Evolutionary conservation across 148 eudicot species (phyloP).

Genomic region (Cornus kousa): DNA sequence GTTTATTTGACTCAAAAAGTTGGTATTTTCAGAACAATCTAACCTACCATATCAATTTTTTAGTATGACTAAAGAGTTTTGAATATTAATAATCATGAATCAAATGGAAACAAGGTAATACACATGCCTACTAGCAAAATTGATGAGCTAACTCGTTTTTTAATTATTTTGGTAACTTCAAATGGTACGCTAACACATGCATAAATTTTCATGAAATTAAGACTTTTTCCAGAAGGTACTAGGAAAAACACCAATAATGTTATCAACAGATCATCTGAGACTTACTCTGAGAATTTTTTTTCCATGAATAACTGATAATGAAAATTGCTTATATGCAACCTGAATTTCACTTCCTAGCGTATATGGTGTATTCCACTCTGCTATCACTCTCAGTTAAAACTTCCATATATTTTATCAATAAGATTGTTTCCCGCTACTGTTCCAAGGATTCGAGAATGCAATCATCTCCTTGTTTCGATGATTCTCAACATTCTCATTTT

Average conservation of each 20-base stretch:
- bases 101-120: background rate
- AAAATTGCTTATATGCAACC: background rate
- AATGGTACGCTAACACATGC: background rate
- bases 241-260: background rate
- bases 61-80: background rate
- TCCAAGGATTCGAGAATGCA: background rate
- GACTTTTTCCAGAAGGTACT: background rate
- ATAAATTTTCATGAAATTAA: background rate
- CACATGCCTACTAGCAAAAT: background rate
- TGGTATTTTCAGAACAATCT: background rate
- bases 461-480: background rate
- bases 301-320: too few species aligned
- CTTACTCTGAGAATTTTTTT: too few species aligned
- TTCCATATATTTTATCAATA: background rate
- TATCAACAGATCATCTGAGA: background rate
- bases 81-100: background rate
- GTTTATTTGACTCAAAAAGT: background rate
- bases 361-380: background rate
- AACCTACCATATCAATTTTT: background rate
- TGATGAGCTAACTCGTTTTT: background rate
- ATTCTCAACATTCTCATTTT: conserved; percentile 2
- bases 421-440: background rate
- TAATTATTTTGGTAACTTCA: background rate
- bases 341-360: background rate
- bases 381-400: background rate